phyloP scores from a whole-genome alignment of 2,329 filamentous ascomycete genomes.

The Penicillium frequentans region DNA sequence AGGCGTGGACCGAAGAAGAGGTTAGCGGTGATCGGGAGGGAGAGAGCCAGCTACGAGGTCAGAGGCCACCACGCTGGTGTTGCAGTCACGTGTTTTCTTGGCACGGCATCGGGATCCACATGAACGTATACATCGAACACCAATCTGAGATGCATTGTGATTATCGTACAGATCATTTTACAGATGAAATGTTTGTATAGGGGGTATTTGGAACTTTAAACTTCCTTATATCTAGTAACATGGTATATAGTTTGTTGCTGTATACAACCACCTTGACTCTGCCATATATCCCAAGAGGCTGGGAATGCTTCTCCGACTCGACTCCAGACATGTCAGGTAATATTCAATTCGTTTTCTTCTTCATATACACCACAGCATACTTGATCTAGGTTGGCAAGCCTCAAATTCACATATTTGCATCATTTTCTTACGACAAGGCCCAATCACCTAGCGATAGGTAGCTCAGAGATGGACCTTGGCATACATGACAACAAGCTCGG shows the following conservation, averaged over 20 bases:
- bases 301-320: constrained; percentile 38
- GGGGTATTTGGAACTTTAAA: too few species aligned
- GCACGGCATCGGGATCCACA: constrained; percentile 20
- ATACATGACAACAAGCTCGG: too few species aligned
- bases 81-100: constrained; percentile 32
- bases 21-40: constrained; percentile 30
- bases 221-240: constrained; percentile 6
- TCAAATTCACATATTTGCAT: too few species aligned
- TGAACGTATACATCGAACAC: constrained; percentile 4
- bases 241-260: constrained; percentile 36
- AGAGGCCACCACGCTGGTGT: constrained; percentile 32
- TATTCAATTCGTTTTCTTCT: constrained; percentile 19
- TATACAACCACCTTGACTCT: constrained; percentile 11
- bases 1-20: constrained; percentile 24
- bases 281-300: constrained; percentile 15
- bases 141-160: background rate
- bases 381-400: too few species aligned
- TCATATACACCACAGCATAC: background rate
- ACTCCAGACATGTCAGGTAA: constrained; percentile 37
- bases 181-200: background rate
- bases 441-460: too few species aligned
- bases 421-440: too few species aligned
- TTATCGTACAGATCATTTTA: background rate
- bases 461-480: too few species aligned
- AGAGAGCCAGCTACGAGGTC: constrained; percentile 31